Percentiles rank a stretch among this genome's conserved stretches.
Evolutionary conservation across 2,329 filamentous ascomycete species (phyloP).

Genomic region (Colletotrichum camelliae): DNA sequence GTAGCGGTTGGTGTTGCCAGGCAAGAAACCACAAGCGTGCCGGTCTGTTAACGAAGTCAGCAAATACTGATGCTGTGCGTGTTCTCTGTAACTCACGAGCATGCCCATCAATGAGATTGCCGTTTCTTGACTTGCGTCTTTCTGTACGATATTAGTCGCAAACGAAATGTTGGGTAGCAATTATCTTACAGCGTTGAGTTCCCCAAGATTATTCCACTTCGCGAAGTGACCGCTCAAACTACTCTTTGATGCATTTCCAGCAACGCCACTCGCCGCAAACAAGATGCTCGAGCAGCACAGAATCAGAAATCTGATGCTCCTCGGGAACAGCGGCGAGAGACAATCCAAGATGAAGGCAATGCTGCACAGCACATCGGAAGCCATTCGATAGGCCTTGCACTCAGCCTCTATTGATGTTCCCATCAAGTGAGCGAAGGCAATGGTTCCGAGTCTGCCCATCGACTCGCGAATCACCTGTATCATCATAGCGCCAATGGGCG

Average conservation of each 20-base stretch:
- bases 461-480: conserved; percentile 18
- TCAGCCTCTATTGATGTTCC: conserved; percentile 18
- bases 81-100: not conserved
- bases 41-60: not conserved
- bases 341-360: conserved; percentile 14
- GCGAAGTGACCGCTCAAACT: conserved; percentile 18
- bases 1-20: not conserved
- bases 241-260: conserved; percentile 17
- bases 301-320: not conserved
- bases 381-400: conserved; percentile 15
- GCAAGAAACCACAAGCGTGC: not conserved
- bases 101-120: conserved; percentile 17
- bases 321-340: conserved; percentile 2
- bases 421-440: conserved; percentile 14
- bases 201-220: conserved; percentile 18
- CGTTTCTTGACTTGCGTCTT: conserved; percentile 17
- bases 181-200: not conserved
- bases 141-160: not conserved
- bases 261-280: conserved; percentile 6
- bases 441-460: conserved; percentile 13
- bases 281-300: conserved; percentile 10
- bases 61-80: accelerated
- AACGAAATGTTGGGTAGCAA: accelerated
- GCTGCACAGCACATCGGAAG: not conserved
- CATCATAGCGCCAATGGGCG: conserved; percentile 12